Evolutionary conservation across 768 basidiomycete genomes (phyloP).

Genomic region (Rhodotorula babjevae): DNA sequence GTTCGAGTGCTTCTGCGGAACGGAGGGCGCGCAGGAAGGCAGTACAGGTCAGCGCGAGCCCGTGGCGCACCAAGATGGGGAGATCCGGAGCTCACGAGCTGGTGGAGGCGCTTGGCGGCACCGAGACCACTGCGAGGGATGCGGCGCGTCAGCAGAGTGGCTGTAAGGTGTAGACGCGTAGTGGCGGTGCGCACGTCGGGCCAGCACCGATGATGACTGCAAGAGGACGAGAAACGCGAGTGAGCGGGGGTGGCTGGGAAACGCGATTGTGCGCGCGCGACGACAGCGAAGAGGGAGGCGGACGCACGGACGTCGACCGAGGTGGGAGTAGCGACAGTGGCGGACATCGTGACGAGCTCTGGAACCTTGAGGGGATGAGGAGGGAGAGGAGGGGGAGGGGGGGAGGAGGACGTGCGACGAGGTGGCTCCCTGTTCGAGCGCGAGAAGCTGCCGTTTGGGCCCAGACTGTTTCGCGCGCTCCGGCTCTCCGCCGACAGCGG

Average conservation of each 20-base stretch:
- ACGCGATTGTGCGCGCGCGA: too few species aligned
- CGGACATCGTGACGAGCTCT: conserved; percentile 4
- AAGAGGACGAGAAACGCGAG: neutral
- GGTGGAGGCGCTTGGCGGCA: conserved; percentile 49
- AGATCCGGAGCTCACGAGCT: conserved; percentile 40
- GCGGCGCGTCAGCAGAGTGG: neutral
- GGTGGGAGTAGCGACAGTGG: conserved; percentile 9
- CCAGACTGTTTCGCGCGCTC: too few species aligned
- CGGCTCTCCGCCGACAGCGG: too few species aligned
- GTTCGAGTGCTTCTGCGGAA: conserved; percentile 40
- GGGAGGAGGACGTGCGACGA: too few species aligned
- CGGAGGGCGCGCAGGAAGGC: neutral
- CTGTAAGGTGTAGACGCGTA: too few species aligned
- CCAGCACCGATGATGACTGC: conserved; percentile 47
- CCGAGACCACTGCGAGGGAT: conserved; percentile 46
- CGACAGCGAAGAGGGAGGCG: neutral
- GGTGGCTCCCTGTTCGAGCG: neutral
- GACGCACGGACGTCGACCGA: neutral
- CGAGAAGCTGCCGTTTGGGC: too few species aligned
- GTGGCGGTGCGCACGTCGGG: conserved; percentile 42
- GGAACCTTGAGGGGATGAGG: neutral
- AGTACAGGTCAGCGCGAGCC: neutral
- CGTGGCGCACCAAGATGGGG: neutral
- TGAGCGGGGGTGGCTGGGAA: neutral
- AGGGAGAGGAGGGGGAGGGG: neutral